These are phyloP conservation scores for Termitomyces sp. DNA, from an alignment of 768 basidiomycete genomes.

Conservation along the genomic window DNA sequence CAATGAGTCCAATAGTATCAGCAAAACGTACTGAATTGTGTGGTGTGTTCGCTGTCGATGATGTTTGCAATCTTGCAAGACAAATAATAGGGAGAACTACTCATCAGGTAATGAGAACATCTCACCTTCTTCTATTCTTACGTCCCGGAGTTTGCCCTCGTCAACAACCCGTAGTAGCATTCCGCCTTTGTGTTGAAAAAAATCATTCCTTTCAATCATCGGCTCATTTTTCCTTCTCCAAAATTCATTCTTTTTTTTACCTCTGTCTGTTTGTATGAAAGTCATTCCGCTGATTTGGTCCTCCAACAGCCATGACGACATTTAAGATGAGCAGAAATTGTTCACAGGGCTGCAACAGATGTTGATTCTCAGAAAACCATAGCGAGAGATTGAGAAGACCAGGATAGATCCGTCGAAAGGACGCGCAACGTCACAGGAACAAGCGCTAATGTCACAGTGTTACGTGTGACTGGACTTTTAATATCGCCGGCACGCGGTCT, in stretches of 20 bases:
- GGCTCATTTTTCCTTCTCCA: neutral
- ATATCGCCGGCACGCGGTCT: neutral
- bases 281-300: slow-evolving; percentile 90
- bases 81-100: slow-evolving; percentile 10
- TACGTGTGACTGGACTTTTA: no score
- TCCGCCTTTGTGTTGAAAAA: slow-evolving; percentile 90
- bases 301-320: slow-evolving; percentile 94
- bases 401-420: no score
- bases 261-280: slow-evolving; percentile 97
- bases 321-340: slow-evolving; percentile 22
- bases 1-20: slow-evolving; percentile 86
- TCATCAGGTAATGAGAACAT: slow-evolving; percentile 94
- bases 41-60: slow-evolving; percentile 75
- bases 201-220: slow-evolving; percentile 98
- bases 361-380: slow-evolving; percentile 80
- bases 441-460: no score
- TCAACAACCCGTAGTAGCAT: slow-evolving; percentile 90
- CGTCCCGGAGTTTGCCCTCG: slow-evolving; percentile 74
- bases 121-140: slow-evolving; percentile 88
- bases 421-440: no score
- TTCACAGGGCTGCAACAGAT: slow-evolving; percentile 48
- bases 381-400: slow-evolving; percentile 82
- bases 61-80: neutral
- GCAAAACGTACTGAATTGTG: slow-evolving; percentile 93
- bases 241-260: slow-evolving; percentile 30